Evolutionary conservation across 1,284 basidiomycete species (phyloP), one percentile per base, ranked within the genome.

Genomic region (Moesziomyces sp.): DNA sequence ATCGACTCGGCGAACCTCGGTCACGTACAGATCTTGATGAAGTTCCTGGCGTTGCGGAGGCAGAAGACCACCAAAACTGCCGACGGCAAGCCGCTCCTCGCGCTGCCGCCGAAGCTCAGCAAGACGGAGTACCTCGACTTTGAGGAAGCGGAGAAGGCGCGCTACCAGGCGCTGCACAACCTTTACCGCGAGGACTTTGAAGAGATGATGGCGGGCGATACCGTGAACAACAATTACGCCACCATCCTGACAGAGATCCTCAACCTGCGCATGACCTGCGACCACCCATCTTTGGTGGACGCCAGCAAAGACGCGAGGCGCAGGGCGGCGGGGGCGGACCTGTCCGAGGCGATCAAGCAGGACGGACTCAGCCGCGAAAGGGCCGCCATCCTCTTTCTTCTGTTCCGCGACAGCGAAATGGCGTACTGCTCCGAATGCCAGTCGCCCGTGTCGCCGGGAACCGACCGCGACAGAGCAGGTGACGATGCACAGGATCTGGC

Each of bases 21-120:
- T 3, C 91, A 95, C n/a, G 87, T 99, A 21, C 95, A 98, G 85
- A 93, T 92, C 44, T 91, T 99, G 85, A 98, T 99, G 95, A 92
- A 93, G 80, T 93, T 93, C 82, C 92, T 98, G 78, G 96, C 96
- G 0, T 88, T 99, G 10, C 93, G 97, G 10, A 91, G 97, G 42
- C 98, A 96, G 21, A 99, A 99, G 86, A 93, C 97, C 80, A 90
- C 91, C 24, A 92, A 89, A 77, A 88, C 90, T 6, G 88, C 90
- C 59, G 90, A 94, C 69, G 97, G 97, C 28, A 88, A 90, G 80
- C 89, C 86, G 66, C 94, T 99, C 58, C 88, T 99, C 18, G 87
- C 90, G 18, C 89, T 83, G 19, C 97, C 97, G 30, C 90, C 93
- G 23, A 91, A 94, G 46, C 89, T 89, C 49, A 93, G 96, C 82